Percentiles rank a stretch among this genome's conserved stretches.
phyloP scores from a whole-genome alignment of 345 rosid genomes.

The Kandelia obovata region DNA sequence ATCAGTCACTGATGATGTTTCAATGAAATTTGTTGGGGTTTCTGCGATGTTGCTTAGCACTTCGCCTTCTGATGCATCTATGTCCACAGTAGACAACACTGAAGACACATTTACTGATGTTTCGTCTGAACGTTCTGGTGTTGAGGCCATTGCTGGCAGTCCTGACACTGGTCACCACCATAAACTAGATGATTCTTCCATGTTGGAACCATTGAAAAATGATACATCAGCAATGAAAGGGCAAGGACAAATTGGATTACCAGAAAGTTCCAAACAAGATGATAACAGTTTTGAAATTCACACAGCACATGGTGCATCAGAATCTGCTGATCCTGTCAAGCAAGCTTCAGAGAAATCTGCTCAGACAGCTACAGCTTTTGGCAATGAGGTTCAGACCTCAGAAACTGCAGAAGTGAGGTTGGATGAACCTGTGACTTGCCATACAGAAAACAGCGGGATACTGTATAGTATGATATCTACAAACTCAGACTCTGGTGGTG shows the following conservation, averaged over 20 bases:
- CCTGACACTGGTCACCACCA: constrained; percentile 4
- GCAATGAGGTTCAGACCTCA: constrained; percentile 25
- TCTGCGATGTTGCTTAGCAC: constrained; percentile 22
- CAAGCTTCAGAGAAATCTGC: constrained; percentile 24
- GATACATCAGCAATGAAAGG: constrained; percentile 25
- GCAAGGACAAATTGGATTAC: constrained; percentile 3
- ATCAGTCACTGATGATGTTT: constrained; percentile 26
- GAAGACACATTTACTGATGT: constrained; percentile 27
- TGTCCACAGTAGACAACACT: constrained; percentile 26
- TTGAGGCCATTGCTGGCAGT: constrained; percentile 8
- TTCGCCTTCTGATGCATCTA: constrained; percentile 25
- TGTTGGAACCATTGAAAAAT: constrained; percentile 20
- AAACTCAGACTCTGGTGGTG: constrained; percentile 29
- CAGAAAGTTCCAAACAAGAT: constrained; percentile 29
- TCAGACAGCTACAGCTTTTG: constrained; percentile 5
- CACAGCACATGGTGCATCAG: constrained; percentile 22
- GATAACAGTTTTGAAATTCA: constrained; percentile 28
- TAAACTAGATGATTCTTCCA: constrained; percentile 22
- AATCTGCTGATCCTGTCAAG: constrained; percentile 20
- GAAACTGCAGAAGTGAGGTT: constrained; percentile 30
- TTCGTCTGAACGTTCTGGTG: constrained; percentile 36
- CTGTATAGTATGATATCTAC: constrained; percentile 26
- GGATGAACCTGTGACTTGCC: constrained; percentile 26
- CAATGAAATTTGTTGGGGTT: constrained; percentile 22
- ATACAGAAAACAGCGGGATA: constrained; percentile 19